These are phyloP conservation scores for Pulveroboletus frians DNA, from an alignment of 768 basidiomycete genomes.

Conservation along the genomic window DNA sequence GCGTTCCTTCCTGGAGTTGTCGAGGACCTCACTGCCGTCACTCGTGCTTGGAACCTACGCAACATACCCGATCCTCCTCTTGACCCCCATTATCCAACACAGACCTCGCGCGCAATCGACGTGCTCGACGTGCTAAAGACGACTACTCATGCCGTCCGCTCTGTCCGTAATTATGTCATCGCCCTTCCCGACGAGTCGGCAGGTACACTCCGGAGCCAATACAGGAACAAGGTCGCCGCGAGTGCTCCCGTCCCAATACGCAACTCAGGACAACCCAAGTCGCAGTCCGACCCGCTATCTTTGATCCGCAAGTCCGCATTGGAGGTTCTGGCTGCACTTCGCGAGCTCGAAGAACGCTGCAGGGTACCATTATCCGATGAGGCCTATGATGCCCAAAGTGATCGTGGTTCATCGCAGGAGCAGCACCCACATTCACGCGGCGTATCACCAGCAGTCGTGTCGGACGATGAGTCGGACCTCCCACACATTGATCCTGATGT, in stretches of 20 bases:
- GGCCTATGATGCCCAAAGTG: slow-evolving; percentile 77
- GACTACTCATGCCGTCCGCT: slow-evolving; percentile 76
- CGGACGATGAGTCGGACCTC: slow-evolving; percentile 33
- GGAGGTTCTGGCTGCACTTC: slow-evolving; percentile 75
- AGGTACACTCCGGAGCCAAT: slow-evolving; percentile 47
- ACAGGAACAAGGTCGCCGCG: slow-evolving; percentile 42
- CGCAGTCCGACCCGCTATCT: slow-evolving; percentile 34
- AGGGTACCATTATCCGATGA: slow-evolving; percentile 73
- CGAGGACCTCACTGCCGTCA: slow-evolving; percentile 62
- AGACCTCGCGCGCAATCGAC: slow-evolving; percentile 37
- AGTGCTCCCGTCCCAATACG: slow-evolving; percentile 32
- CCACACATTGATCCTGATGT: slow-evolving; percentile 48
- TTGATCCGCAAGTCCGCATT: slow-evolving; percentile 73
- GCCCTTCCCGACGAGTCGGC: slow-evolving; percentile 74
- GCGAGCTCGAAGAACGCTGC: slow-evolving; percentile 73
- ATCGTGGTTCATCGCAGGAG: slow-evolving; percentile 46
- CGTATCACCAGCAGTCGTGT: slow-evolving; percentile 39
- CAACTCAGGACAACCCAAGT: slow-evolving; percentile 29
- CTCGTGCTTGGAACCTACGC: slow-evolving; percentile 57
- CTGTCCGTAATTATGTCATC: slow-evolving; percentile 78
- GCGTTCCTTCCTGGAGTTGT: slow-evolving; percentile 72
- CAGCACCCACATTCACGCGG: slow-evolving; percentile 37
- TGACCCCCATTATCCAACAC: slow-evolving; percentile 19
- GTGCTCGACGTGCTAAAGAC: slow-evolving; percentile 69
- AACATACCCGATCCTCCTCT: slow-evolving; percentile 1